Percentiles rank a stretch among this genome's conserved stretches.
Evolutionary conservation across 495 filamentous ascomycete genomes (phyloP).

Genomic region (Aspergillus sclerotiicarbonarius): DNA sequence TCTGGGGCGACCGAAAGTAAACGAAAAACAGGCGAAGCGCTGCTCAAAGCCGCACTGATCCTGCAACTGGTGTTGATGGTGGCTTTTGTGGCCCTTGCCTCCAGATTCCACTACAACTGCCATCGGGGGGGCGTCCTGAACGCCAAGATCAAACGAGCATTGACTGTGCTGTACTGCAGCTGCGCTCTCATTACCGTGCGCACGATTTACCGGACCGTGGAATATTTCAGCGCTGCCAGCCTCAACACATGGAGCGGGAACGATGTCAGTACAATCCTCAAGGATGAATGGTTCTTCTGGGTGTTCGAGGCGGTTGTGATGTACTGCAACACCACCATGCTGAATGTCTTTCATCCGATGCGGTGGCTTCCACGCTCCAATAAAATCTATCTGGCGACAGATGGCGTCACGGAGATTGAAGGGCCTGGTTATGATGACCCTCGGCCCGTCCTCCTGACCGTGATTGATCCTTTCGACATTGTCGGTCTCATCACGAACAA

Average conservation of each 20-base stretch:
- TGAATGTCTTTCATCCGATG: conserved; percentile 64
- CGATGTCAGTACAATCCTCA: conserved; percentile 52
- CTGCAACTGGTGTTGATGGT: conserved; percentile 64
- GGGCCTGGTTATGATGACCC: conserved; percentile 62
- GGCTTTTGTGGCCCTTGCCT: conserved; percentile 58
- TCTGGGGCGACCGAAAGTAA: conserved; percentile 32
- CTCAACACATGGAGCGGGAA: conserved; percentile 36
- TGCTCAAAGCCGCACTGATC: conserved; percentile 65
- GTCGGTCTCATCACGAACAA: conserved; percentile 52
- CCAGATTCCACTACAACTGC: conserved; percentile 60
- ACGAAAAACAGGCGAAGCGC: conserved; percentile 52
- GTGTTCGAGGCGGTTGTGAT: conserved; percentile 67
- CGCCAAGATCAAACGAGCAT: conserved; percentile 53
- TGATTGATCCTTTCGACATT: conserved; percentile 69
- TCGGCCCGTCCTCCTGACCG: conserved; percentile 51
- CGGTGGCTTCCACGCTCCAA: conserved; percentile 58
- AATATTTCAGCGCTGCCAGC: conserved; percentile 54
- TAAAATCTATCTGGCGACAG: conserved; percentile 61
- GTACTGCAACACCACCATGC: conserved; percentile 57
- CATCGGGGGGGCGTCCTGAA: conserved; percentile 49
- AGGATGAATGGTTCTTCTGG: conserved; percentile 72
- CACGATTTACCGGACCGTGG: conserved; percentile 65
- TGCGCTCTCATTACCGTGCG: conserved; percentile 58
- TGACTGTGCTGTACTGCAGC: conserved; percentile 62
- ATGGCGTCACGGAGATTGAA: conserved; percentile 63